Percentiles rank a stretch among this genome's conserved stretches.
Evolutionary conservation across 768 basidiomycete genomes (phyloP).

Genomic region (Xerocomus potaroensis): DNA sequence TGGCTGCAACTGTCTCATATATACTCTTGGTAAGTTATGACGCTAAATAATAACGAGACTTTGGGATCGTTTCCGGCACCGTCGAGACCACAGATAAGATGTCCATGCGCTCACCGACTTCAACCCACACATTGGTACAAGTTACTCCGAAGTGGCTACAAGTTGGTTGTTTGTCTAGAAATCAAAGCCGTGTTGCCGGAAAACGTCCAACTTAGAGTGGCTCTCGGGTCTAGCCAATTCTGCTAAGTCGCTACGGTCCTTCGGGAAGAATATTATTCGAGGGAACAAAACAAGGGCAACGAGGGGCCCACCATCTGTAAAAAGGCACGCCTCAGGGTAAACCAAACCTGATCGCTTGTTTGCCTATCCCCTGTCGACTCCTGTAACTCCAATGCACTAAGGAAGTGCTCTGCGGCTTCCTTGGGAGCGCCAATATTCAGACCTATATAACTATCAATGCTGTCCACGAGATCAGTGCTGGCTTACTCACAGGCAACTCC

Average conservation of each 20-base stretch:
- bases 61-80: background rate
- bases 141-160: background rate
- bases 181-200: conserved; percentile 84
- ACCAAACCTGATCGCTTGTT: conserved; percentile 85
- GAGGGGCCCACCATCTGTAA: conserved; percentile 59
- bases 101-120: background rate
- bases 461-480: background rate
- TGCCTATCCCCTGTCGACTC: conserved; percentile 58
- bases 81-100: background rate
- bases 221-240: conserved; percentile 63
- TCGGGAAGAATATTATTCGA: background rate
- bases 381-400: conserved; percentile 80
- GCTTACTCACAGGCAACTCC: conserved; percentile 88
- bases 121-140: background rate
- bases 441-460: conserved; percentile 44
- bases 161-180: conserved; percentile 46
- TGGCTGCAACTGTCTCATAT: background rate
- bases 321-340: conserved; percentile 80
- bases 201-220: conserved; percentile 61
- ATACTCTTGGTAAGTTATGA: no score
- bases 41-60: no score
- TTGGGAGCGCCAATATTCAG: conserved; percentile 93
- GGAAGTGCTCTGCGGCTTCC: conserved; percentile 95
- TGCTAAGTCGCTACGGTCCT: conserved; percentile 82
- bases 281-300: background rate